Conservation (phyloP, 1,139 yeast species). For the Kluyveromyces sp. region DNA sequence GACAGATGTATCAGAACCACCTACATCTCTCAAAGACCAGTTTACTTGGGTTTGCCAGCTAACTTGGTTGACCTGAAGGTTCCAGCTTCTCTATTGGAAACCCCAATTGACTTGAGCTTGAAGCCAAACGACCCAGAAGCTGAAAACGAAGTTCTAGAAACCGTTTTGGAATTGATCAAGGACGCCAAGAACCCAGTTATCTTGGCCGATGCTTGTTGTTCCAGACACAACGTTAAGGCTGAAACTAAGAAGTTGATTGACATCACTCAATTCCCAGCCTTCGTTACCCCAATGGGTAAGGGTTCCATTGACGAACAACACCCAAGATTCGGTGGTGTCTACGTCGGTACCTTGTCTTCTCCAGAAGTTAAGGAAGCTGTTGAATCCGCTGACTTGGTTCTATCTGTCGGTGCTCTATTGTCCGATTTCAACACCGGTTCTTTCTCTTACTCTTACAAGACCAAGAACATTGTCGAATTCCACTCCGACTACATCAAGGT, state of each 20-base stretch:
- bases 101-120: conserved; percentile 57
- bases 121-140: conserved; percentile 61
- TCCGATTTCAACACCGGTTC: conserved; percentile 90
- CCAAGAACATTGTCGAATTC: conserved; percentile 76
- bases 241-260: conserved; percentile 60
- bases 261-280: conserved; percentile 71
- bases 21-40: conserved; percentile 69
- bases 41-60: conserved; percentile 75
- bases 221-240: conserved; percentile 60
- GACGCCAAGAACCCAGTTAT: conserved; percentile 62
- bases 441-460: conserved; percentile 72
- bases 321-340: conserved; percentile 78
- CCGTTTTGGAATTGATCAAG: conserved; percentile 44
- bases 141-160: conserved; percentile 62
- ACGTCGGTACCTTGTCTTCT: conserved; percentile 70
- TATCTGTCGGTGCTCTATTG: conserved; percentile 74
- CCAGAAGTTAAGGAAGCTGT: conserved; percentile 73
- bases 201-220: conserved; percentile 81
- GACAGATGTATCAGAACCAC: conserved; percentile 73
- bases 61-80: conserved; percentile 64
- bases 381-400: conserved; percentile 66
- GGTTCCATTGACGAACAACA: conserved; percentile 68
- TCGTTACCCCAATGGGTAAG: conserved; percentile 89
- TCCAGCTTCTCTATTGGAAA: conserved; percentile 46
- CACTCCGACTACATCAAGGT: conserved; percentile 83